Evolutionary conservation across 2,329 filamentous ascomycete species (phyloP).

Genomic region (Grosmannia clavigera): DNA sequence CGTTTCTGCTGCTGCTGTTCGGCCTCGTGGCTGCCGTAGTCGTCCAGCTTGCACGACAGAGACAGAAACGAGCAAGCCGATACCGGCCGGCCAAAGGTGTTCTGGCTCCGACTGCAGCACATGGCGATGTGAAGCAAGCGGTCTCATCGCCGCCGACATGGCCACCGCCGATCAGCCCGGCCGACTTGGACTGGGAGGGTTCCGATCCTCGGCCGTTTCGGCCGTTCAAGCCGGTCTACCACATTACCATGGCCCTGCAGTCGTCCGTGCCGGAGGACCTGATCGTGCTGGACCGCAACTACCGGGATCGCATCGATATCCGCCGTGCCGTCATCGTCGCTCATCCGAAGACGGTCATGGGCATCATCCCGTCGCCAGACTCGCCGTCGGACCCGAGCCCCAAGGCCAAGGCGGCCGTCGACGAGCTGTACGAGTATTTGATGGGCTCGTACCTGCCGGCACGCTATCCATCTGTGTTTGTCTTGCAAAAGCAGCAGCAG

Average conservation of each 20-base stretch:
- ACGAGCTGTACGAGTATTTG: slow-evolving; percentile 36
- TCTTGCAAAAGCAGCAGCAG: slow-evolving; percentile 15
- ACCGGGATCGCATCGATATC: slow-evolving; percentile 28
- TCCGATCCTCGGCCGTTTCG: slow-evolving; percentile 27
- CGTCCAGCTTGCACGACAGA: not conserved
- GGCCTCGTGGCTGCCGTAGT: not conserved
- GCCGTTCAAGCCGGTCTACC: slow-evolving; percentile 38
- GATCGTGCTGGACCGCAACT: slow-evolving; percentile 39
- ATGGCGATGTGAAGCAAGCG: not conserved
- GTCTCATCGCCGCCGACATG: not conserved
- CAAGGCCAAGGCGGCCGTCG: slow-evolving; percentile 27
- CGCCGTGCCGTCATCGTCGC: slow-evolving; percentile 26
- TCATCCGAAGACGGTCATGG: slow-evolving; percentile 28
- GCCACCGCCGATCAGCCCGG: slow-evolving; percentile 8
- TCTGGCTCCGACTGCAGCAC: not conserved
- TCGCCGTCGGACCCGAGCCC: not conserved
- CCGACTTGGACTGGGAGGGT: slow-evolving; percentile 27
- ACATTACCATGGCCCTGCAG: slow-evolving; percentile 41
- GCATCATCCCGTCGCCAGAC: slow-evolving; percentile 20
- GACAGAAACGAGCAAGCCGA: not conserved
- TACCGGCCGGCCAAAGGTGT: too few relatives aligned
- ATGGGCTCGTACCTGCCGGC: slow-evolving; percentile 32
- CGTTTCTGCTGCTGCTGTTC: not conserved
- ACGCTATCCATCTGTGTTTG: slow-evolving; percentile 37
- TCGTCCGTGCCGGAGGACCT: slow-evolving; percentile 33